Evolutionary conservation across 495 filamentous ascomycete species (phyloP).

Genomic region (Aspergillus funiculosus): DNA sequence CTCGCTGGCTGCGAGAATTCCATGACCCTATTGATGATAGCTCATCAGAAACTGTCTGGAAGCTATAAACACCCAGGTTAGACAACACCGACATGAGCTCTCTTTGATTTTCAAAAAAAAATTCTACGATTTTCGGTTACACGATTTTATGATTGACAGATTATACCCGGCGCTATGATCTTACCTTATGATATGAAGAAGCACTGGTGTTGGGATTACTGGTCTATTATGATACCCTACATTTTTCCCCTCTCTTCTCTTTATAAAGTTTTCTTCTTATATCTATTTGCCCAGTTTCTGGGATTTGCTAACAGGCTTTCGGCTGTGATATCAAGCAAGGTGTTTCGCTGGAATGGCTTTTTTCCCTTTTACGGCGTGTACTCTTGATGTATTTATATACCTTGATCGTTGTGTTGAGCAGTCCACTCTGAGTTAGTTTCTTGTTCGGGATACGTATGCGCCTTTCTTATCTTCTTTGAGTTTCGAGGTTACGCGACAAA

Average conservation of each 20-base stretch:
- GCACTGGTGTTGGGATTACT: conserved; percentile 21
- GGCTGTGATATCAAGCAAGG: background rate
- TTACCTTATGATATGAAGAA: conserved; percentile 15
- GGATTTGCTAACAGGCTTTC: background rate
- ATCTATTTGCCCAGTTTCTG: background rate
- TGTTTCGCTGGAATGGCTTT: background rate
- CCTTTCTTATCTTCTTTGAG: background rate
- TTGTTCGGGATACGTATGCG: background rate
- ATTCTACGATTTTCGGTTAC: background rate
- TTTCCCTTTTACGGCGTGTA: background rate
- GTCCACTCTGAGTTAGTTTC: too few species aligned
- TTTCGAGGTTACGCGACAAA: too few species aligned
- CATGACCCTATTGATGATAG: conserved; percentile 25
- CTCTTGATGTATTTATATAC: conserved; percentile 7
- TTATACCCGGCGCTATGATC: conserved; percentile 16
- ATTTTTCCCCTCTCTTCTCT: conserved; percentile 11
- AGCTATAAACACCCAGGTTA: conserved; percentile 25
- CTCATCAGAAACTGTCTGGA: conserved; percentile 32
- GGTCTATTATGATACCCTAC: conserved; percentile 25
- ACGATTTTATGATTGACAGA: conserved; percentile 10
- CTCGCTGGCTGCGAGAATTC: conserved; percentile 49
- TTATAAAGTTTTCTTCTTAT: conserved; percentile 9
- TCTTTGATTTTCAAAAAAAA: background rate
- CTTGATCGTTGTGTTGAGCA: background rate
- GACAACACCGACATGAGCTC: background rate